Evolutionary conservation across 306 rosid genomes (phyloP), one percentile per base, ranked within the genome.

Genomic region (Cucumis hystrix): DNA sequence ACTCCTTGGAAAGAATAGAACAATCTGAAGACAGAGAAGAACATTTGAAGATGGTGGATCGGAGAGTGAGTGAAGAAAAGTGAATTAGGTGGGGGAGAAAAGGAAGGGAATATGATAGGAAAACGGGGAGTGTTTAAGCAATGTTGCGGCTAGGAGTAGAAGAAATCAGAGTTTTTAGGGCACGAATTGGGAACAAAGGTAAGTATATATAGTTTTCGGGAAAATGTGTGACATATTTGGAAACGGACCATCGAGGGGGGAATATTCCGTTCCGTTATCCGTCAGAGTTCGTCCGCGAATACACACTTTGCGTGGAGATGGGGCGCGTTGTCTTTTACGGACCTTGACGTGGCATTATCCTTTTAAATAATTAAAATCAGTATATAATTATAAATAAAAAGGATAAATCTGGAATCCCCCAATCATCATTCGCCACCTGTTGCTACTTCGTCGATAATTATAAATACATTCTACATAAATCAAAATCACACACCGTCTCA

Each of bases 121-220:
- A 73, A 73, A 78, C 20, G 18, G 39, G 80, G 70, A 82, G 87
- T 66, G 80, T 84, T 80, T 61, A 84, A 23, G 86, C 81, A 77
- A 77, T 83, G 85, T 80, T 85, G 97, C 92, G 97, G 96, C 97
- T 84, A 85, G 1, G 73, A 54, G 79, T 81, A 70, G 79, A 81
- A 84, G 82, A 79, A 58, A 54, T 17, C 65, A 80, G 79, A 67
- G 37, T 17, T 88, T 89, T 87, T 91, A 96, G 99, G 99, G 99
- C 93, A 96, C 87, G 81, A 72, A 66, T 76, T 59, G 41, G 75
- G 81, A 79, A 85, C 81, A 87, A 85, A 86, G 75, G 77, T 82
- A 81, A 91, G 75, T 87, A 91, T 88, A 81, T 96, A 96, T 96
- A 96, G 96, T 96, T 96, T 96, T 96, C 96, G 99, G 99, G 98